phyloP scores from a whole-genome alignment of 805 yeast species.

The Ogataea wickerhamii region DNA sequence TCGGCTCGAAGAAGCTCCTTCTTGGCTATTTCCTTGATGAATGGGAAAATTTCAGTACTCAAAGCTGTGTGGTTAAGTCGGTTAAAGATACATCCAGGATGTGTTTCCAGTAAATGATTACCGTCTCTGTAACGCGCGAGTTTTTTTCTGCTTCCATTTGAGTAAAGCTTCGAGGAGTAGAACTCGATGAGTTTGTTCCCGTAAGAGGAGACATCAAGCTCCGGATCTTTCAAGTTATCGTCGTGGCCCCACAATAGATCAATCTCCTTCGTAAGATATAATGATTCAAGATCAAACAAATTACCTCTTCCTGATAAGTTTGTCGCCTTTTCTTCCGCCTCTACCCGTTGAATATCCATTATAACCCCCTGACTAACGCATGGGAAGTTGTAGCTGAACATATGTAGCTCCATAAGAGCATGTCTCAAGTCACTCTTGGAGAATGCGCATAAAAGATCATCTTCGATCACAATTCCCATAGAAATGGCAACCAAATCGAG shows the following conservation, averaged over 20 bases:
- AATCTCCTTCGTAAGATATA: not conserved
- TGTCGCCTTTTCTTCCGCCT: not conserved
- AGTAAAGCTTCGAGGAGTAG: conserved; percentile 25
- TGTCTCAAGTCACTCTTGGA: conserved; percentile 23
- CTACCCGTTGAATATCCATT: conserved; percentile 5
- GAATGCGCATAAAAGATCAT: conserved; percentile 15
- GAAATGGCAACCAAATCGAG: conserved; percentile 26
- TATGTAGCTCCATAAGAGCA: conserved; percentile 29
- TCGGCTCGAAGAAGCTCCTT: no score
- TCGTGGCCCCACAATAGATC: not conserved
- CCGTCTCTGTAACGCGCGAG: conserved; percentile 17
- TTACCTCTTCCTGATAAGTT: not conserved
- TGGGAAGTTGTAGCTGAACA: conserved; percentile 24
- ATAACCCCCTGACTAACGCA: conserved; percentile 12
- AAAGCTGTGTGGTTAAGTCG: conserved; percentile 13
- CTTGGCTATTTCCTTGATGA: conserved; percentile 29
- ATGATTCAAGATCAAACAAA: not conserved
- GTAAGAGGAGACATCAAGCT: not conserved
- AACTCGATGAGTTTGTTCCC: conserved; percentile 18
- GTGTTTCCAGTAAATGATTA: conserved; percentile 18
- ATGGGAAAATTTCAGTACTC: conserved; percentile 25
- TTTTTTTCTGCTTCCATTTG: conserved; percentile 25
- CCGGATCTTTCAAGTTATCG: not conserved
- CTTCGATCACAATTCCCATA: conserved; percentile 26
- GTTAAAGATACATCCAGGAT: conserved; percentile 24